These are phyloP conservation scores for Mallotus japonicus DNA, from an alignment of 441 rosid species.

Conservation along the genomic window DNA sequence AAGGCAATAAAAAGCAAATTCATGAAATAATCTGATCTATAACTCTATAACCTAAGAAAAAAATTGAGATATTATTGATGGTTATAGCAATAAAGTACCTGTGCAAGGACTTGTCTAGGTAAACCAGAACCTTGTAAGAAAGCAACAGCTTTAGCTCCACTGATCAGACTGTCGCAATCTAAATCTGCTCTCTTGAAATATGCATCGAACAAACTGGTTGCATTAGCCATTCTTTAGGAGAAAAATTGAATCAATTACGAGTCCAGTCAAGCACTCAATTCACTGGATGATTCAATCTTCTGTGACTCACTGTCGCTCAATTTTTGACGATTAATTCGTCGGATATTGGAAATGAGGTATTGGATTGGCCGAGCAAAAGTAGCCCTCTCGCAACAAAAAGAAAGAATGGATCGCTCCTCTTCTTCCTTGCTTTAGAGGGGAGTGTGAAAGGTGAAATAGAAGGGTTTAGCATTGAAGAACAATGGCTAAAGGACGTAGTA, in stretches of 20 bases:
- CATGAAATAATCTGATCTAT: too few species aligned
- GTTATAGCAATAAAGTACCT: constrained; percentile 40
- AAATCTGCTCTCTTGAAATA: constrained; percentile 92
- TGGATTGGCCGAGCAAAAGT: too few species aligned
- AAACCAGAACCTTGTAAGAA: constrained; percentile 90
- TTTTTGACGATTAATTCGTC: constrained; percentile 12
- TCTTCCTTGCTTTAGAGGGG: too few species aligned
- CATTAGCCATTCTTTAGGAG: constrained; percentile 35
- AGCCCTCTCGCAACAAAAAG: too few species aligned
- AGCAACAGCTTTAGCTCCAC: constrained; percentile 95
- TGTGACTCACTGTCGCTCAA: neutral
- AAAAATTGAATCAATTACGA: neutral
- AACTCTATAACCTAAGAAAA: neutral
- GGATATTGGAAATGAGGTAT: neutral
- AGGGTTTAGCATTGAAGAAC: too few species aligned
- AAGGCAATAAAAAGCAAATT: neutral
- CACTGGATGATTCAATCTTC: too few species aligned
- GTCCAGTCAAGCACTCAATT: neutral
- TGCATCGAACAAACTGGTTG: constrained; percentile 78
- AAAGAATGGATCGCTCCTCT: too few species aligned
- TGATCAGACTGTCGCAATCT: constrained; percentile 96
- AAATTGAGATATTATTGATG: neutral
- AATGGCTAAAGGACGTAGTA: too few species aligned
- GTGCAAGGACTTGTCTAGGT: constrained; percentile 83
- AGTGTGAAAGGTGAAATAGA: too few species aligned